Evolutionary conservation across 164 flowering plant species (phyloP), one percentile per base, ranked within the genome.

Genomic region (Liriodendron chinense): DNA sequence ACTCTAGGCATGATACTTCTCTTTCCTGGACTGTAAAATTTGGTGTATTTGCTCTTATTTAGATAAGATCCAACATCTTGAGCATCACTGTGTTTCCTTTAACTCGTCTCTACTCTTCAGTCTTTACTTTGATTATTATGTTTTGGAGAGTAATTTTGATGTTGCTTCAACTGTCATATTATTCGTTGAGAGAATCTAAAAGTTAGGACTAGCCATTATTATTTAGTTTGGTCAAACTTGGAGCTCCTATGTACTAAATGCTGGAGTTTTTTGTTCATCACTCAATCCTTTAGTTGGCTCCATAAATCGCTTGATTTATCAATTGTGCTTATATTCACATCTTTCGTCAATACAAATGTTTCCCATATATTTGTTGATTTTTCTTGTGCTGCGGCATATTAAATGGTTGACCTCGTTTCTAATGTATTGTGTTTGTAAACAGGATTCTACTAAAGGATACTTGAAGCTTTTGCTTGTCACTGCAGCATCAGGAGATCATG

Each of bases 391-490:
- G 69, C 28, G 6, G 1, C 43, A 67, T 67, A 26, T 67, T 67
- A 47, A 67, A 69, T 50, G 61, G 24, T 47, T 71, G 16, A 78
- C 47, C 50, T 53, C 69, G 23, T 78, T 70, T 64, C 59, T 69
- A 25, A 61, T 64, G 21, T 70, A 47, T 59, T 14, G 77, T 72
- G 23, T 75, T 70, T 77, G 1, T 47, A 73, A 23, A 74, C 85
- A 96, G 98, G 99, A 96, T 86, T 85, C 97, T 12, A 68, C 93
- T 23, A 96, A 83, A 84, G 93, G 93, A 65, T 96, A 96, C 82
- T 87, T 96, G 94, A 94, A 91, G 85, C 98, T 96, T 76, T 87
- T 96, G 70, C 77, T 91, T 74, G 89, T 96, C 61, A 96, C 99
- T 77, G 97, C 96, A 66, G 90, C 94, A 69, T 93, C 97, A 47